A percentile compares a stretch with the other conserved stretches of the same genome.
These are phyloP conservation scores for Incumbomyces delicatus DNA, from an alignment of 2,329 filamentous ascomycete genomes.

Conservation along the genomic window DNA sequence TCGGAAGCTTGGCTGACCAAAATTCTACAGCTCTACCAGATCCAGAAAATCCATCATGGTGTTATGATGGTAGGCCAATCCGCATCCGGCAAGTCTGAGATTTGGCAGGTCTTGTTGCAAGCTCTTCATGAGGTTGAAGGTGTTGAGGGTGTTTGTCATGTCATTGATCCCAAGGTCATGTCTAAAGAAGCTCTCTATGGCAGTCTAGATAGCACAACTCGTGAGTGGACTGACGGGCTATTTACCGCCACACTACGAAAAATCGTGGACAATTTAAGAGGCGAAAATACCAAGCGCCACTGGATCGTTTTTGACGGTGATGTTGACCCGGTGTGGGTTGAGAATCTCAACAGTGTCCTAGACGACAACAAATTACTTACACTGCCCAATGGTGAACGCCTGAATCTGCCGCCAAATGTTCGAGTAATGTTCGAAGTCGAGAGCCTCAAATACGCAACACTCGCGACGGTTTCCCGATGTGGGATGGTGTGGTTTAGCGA, in stretches of 20 bases:
- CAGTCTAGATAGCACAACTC: conserved; percentile 87
- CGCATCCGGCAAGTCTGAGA: conserved; percentile 90
- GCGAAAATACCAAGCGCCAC: conserved; percentile 91
- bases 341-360: conserved; percentile 98
- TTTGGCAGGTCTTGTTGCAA: conserved; percentile 86
- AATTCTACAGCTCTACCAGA: conserved; percentile 92
- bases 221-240: conserved; percentile 97
- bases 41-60: conserved; percentile 95
- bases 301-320: conserved; percentile 99
- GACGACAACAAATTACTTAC: conserved; percentile 98
- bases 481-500: conserved; percentile 99
- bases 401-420: conserved; percentile 87
- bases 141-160: conserved; percentile 87
- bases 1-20: conserved; percentile 97
- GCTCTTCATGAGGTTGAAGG: conserved; percentile 85
- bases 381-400: conserved; percentile 91
- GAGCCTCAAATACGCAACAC: conserved; percentile 89
- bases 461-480: conserved; percentile 97
- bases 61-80: conserved; percentile 99
- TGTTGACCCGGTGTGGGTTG: conserved; percentile 98
- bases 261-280: conserved; percentile 96
- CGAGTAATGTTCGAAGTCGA: conserved; percentile 99
- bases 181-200: conserved; percentile 97
- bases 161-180: conserved; percentile 99
- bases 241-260: conserved; percentile 97